Percentiles rank a stretch among this genome's conserved stretches.
phyloP scores from a whole-genome alignment of 2,329 filamentous ascomycete genomes.

The Cryphonectria carpinicola region DNA sequence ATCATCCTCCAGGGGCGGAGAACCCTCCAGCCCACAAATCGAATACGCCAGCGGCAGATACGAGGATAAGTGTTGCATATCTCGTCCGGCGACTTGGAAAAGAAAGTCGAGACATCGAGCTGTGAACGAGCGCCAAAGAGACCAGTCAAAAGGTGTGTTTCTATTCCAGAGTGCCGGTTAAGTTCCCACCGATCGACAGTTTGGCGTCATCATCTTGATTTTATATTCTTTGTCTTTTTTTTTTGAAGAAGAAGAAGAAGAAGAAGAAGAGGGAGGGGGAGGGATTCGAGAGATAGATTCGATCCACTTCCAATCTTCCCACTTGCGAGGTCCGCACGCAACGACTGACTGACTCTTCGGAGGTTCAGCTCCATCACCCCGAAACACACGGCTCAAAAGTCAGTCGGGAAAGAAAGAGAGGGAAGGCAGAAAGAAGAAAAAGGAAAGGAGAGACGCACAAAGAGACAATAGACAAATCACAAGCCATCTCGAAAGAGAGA shows the following conservation, averaged over 20 bases:
- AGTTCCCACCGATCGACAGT: background rate
- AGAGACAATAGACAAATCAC: background rate
- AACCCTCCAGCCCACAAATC: background rate
- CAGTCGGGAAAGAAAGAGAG: background rate
- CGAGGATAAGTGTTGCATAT: background rate
- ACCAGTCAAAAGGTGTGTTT: background rate
- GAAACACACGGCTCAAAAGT: background rate
- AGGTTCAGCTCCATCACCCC: background rate
- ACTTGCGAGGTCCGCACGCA: background rate
- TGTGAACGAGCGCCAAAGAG: background rate
- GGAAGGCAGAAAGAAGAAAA: background rate
- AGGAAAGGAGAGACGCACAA: background rate
- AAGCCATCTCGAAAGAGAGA: background rate
- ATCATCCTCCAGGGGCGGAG: background rate
- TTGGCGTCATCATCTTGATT: slow-evolving; percentile 1
- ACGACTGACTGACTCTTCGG: background rate
- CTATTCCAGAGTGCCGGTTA: background rate
- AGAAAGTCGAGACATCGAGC: background rate
- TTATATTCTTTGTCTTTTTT: background rate
- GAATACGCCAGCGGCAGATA: background rate
- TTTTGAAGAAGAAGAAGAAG: no score
- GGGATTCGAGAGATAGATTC: background rate
- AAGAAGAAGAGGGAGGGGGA: no score
- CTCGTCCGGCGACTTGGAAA: background rate
- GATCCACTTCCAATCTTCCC: background rate